Percentiles rank a stretch among this genome's conserved stretches.
Conservation (phyloP, 2,329 filamentous ascomycete species). For the Ramichloridium luteum region DNA sequence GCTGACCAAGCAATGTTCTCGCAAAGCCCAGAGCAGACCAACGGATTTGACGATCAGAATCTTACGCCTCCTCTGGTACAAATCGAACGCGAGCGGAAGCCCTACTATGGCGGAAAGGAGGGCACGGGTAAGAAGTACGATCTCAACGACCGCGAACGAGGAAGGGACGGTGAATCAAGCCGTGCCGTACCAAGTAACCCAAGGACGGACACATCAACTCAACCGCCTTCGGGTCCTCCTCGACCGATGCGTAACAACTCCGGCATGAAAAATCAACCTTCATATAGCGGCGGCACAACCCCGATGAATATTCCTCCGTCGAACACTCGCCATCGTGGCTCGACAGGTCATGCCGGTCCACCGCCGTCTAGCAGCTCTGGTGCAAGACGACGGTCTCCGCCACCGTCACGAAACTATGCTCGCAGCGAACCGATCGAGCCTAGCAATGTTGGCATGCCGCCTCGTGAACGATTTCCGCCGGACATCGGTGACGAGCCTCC, state of each 20-base stretch:
- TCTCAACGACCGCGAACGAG: slow-evolving; percentile 1
- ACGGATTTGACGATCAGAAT: slow-evolving; percentile 26
- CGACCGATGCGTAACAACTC: no score
- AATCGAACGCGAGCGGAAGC: slow-evolving; percentile 54
- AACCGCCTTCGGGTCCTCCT: slow-evolving; percentile 4
- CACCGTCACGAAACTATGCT: slow-evolving; percentile 11
- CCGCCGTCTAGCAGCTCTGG: slow-evolving; percentile 7
- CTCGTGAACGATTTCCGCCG: no score
- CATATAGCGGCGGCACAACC: slow-evolving; percentile 7
- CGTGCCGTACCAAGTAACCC: slow-evolving; percentile 6
- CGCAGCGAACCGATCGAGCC: slow-evolving; percentile 18
- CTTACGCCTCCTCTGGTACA: slow-evolving; percentile 34
- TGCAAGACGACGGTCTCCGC: slow-evolving; percentile 14
- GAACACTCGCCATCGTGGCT: slow-evolving; percentile 13
- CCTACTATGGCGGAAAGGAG: slow-evolving; percentile 45
- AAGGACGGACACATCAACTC: slow-evolving; percentile 9
- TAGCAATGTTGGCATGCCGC: no score
- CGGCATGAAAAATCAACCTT: slow-evolving; percentile 6
- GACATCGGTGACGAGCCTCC: slow-evolving; percentile 15
- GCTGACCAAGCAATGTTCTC: slow-evolving; percentile 32
- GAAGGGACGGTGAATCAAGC: slow-evolving; percentile 4
- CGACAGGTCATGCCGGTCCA: slow-evolving; percentile 9
- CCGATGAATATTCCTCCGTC: slow-evolving; percentile 14
- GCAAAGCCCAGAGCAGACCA: slow-evolving; percentile 17
- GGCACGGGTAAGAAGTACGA: slow-evolving; percentile 46